phyloP scores from a whole-genome alignment of 495 filamentous ascomycete species.

The Neurospora sp. region DNA sequence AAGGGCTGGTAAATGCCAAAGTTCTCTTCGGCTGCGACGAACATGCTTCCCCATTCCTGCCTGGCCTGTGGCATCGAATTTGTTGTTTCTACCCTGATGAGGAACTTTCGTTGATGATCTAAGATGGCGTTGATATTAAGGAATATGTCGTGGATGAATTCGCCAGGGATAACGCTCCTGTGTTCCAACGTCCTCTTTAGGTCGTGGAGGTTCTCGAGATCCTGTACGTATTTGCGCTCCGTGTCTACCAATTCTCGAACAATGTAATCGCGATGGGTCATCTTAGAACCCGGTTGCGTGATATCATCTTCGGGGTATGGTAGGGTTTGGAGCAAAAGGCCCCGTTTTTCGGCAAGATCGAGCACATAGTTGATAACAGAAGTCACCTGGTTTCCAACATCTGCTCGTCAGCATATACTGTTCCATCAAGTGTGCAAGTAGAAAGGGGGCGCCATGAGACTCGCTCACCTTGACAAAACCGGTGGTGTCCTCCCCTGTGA shows the following conservation, averaged over 20 bases:
- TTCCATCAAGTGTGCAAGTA: not conserved
- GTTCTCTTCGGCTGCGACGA: conserved; percentile 61
- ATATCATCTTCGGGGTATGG: conserved; percentile 35
- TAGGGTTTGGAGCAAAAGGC: conserved; percentile 51
- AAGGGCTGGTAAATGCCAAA: conserved; percentile 93
- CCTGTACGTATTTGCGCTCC: conserved; percentile 96
- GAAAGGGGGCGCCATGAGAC: not conserved
- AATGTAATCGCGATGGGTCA: conserved; percentile 78
- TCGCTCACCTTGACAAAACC: conserved; percentile 82
- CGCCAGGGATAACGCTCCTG: conserved; percentile 76
- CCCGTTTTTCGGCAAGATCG: conserved; percentile 67
- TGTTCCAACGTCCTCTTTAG: conserved; percentile 85
- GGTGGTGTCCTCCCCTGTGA: conserved; percentile 89
- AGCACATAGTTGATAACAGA: conserved; percentile 85
- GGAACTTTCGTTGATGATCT: conserved; percentile 87
- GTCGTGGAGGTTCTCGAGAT: conserved; percentile 86
- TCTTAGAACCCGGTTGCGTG: conserved; percentile 38
- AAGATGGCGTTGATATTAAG: conserved; percentile 88
- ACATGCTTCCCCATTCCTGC: conserved; percentile 88
- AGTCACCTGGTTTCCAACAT: conserved; percentile 23
- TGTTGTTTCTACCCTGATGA: conserved; percentile 91
- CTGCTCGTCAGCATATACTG: not conserved
- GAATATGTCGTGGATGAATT: conserved; percentile 90
- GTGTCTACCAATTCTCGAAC: conserved; percentile 85
- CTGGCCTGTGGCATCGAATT: conserved; percentile 65